These are phyloP conservation scores for Dispira simplex DNA, from an alignment of 192 early-diverging fungal genomes.

Conservation along the genomic window DNA sequence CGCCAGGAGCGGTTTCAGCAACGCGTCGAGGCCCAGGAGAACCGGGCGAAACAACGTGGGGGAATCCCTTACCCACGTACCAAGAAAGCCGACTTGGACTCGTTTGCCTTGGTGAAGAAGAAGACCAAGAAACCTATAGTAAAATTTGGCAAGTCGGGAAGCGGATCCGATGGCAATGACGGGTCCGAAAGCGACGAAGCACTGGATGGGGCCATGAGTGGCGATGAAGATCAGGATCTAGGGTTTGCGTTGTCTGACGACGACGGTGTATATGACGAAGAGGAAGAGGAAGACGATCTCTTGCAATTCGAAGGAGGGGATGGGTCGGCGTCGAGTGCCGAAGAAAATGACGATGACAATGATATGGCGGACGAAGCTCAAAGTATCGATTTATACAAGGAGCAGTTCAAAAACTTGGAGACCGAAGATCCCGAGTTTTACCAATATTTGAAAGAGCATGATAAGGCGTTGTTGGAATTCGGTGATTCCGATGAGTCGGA, in stretches of 20 bases:
- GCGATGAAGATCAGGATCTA: neutral
- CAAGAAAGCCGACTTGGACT: neutral
- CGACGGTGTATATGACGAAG: conserved; percentile 17
- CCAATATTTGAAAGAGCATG: conserved; percentile 81
- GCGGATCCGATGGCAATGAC: neutral
- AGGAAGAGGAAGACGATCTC: conserved; percentile 24
- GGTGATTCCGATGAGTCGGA: conserved; percentile 32
- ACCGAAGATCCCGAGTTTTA: conserved; percentile 84
- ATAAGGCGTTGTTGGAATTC: conserved; percentile 69
- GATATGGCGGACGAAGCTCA: conserved; percentile 43
- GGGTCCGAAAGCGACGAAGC: conserved; percentile 1
- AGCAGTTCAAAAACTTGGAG: conserved; percentile 70
- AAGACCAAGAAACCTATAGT: neutral
- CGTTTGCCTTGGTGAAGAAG: conserved; percentile 1
- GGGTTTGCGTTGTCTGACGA: neutral
- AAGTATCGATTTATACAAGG: conserved; percentile 38
- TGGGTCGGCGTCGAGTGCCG: too few relatives aligned
- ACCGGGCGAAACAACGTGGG: conserved; percentile 13
- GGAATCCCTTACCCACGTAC: neutral
- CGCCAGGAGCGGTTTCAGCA: neutral
- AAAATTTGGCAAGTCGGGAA: conserved; percentile 23
- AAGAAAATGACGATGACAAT: conserved; percentile 21
- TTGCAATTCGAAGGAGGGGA: conserved; percentile 25
- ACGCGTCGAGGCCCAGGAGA: conserved; percentile 13
- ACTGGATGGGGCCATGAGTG: neutral